These are phyloP conservation scores for Guadua angustifolia DNA, from an alignment of 176 grass and related monocot species.

Conservation along the genomic window DNA sequence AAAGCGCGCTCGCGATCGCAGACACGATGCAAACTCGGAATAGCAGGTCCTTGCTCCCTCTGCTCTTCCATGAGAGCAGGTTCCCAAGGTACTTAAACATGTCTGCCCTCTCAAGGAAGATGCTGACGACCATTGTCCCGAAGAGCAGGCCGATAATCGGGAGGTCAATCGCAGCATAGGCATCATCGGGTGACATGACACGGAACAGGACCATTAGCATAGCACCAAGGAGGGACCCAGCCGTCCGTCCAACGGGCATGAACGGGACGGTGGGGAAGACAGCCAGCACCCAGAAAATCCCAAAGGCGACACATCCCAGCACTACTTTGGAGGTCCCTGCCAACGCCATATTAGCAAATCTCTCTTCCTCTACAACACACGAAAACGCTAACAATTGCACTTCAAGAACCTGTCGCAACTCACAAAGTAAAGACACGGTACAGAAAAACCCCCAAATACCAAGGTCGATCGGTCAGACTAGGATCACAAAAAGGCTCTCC, in stretches of 20 bases:
- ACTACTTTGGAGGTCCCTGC: slow-evolving; percentile 70
- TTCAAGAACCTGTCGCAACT: slow-evolving; percentile 53
- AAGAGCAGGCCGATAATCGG: slow-evolving; percentile 79
- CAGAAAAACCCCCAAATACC: slow-evolving; percentile 41
- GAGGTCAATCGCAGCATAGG: slow-evolving; percentile 72
- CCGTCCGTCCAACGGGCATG: slow-evolving; percentile 75
- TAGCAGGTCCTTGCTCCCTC: slow-evolving; percentile 73
- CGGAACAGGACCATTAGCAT: slow-evolving; percentile 84
- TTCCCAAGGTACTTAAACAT: slow-evolving; percentile 76
- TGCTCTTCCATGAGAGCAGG: slow-evolving; percentile 71
- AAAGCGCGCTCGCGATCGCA: slow-evolving; percentile 63
- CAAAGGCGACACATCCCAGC: slow-evolving; percentile 75
- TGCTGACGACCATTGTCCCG: slow-evolving; percentile 73
- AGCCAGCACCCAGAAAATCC: slow-evolving; percentile 84
- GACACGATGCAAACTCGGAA: slow-evolving; percentile 74
- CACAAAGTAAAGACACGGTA: slow-evolving; percentile 38
- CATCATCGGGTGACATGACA: slow-evolving; percentile 67
- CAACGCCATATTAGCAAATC: slow-evolving; percentile 61
- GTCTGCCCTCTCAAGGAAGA: slow-evolving; percentile 79
- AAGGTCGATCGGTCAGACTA: slow-evolving; percentile 36
- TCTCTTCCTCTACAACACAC: slow-evolving; percentile 41
- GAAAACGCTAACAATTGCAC: slow-evolving; percentile 55
- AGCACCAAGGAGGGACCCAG: slow-evolving; percentile 74
- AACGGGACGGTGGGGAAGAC: slow-evolving; percentile 81
- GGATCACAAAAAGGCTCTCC: not conserved